A percentile compares a stretch with the other conserved stretches of the same genome.
Evolutionary conservation across 2,329 filamentous ascomycete genomes (phyloP).

Genomic region (Trichoderma citrinoviride): DNA sequence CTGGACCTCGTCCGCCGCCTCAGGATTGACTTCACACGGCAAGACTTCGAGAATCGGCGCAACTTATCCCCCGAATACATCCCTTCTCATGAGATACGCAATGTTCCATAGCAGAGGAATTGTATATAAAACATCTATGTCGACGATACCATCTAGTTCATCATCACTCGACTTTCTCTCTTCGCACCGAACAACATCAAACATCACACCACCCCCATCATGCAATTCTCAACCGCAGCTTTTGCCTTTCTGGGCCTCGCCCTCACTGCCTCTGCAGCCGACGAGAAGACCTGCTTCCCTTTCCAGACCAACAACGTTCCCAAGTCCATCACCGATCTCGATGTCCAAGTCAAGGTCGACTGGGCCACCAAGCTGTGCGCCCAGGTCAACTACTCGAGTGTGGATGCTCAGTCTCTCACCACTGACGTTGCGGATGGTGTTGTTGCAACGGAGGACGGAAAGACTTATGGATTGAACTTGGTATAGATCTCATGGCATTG

Average conservation of each 20-base stretch:
- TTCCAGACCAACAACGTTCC: neutral
- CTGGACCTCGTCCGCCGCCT: too few relatives aligned
- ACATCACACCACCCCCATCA: neutral
- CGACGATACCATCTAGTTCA: neutral
- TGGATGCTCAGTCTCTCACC: neutral
- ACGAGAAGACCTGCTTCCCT: neutral
- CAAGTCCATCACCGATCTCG: neutral
- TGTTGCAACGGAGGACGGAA: neutral
- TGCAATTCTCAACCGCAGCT: neutral
- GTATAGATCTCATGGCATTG: neutral
- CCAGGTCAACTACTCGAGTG: neutral
- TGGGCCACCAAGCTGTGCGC: neutral
- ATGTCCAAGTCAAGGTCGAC: neutral
- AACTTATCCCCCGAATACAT: neutral
- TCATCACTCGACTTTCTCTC: neutral
- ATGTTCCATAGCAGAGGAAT: neutral
- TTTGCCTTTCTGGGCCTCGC: neutral
- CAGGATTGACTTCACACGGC: too few relatives aligned
- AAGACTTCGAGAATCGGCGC: neutral
- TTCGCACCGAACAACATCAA: neutral
- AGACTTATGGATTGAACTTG: neutral
- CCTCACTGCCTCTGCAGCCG: neutral
- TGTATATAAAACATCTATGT: neutral
- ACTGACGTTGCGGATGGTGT: neutral
- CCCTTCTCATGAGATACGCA: neutral